Evolutionary conservation across 75 land plant species (phyloP), one percentile per base, ranked within the genome.

Genomic region (Selaginella tamariscina): DNA sequence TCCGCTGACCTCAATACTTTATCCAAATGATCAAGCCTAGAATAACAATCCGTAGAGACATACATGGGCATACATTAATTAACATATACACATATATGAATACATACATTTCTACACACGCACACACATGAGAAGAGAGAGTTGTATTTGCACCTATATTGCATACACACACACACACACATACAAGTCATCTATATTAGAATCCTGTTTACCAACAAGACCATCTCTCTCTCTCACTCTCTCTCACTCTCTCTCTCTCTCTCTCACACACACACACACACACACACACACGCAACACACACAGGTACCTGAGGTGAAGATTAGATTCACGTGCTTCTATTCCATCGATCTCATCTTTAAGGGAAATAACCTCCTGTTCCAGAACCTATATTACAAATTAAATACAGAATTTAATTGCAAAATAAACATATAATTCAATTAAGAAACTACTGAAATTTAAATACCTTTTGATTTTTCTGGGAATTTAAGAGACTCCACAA

Each of bases 1-100:
- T 81, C 89, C 56, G 95, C 85, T 63, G 87, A 84, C 67, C 84
- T 80, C 32, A 92, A 57, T 67, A 92, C 32, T 70, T 81, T 89
- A 78, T 92, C 97, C 76, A 92, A 33, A 76, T 89, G 86, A 59
- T 84, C 88, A 78, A 92, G 72, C 78, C 97, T 92, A 23, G 65
- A 20, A 56, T 8, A 68, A 68, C 1, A 23, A 68, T 22, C 65
- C 54, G 29, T 32, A 49, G 54, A 11, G 27, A 2, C 5, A 24
- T 24, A 56, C 5, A 56, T 2, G 15, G 60, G 15, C 54, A 49
- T 49, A 13, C 18, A 49, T 20, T 13, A 13, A 20, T 49, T 49
- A 49, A 13, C 11, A 13, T 49, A 13, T 20, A 13, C 20, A 13
- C 54, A 49, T 49, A 13, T 49, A 20, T 13, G 20, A 20, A 13